Conservation (phyloP, 305 asterid species). For the Fraxinus paxiana region DNA sequence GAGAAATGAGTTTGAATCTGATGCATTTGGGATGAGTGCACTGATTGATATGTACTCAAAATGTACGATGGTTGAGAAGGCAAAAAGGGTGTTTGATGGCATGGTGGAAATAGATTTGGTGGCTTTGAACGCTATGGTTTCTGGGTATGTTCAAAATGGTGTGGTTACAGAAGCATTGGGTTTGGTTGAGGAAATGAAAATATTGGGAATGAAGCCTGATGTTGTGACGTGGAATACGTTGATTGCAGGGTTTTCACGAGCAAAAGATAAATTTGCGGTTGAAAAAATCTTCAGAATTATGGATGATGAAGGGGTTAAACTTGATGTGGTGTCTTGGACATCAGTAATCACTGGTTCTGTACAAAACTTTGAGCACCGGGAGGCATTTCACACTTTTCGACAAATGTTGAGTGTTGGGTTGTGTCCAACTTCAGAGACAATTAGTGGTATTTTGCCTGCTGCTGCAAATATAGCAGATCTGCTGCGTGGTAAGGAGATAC, state of each 20-base stretch:
- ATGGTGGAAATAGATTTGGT: conserved; percentile 52
- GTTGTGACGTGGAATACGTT: conserved; percentile 60
- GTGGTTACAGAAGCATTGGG: conserved; percentile 29
- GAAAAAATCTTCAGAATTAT: conserved; percentile 29
- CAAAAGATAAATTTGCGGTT: conserved; percentile 41
- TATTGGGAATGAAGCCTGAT: conserved; percentile 41
- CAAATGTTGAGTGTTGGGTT: conserved; percentile 44
- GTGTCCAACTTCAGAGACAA: conserved; percentile 51
- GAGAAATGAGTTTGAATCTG: conserved; percentile 37
- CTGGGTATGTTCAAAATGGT: conserved; percentile 50
- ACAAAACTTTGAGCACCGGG: conserved; percentile 42
- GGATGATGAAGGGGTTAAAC: conserved; percentile 40
- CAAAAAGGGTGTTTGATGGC: conserved; percentile 44
- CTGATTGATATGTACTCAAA: conserved; percentile 61
- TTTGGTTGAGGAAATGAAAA: conserved; percentile 47
- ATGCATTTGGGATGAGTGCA: conserved; percentile 51
- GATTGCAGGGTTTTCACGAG: conserved; percentile 65
- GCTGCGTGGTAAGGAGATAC: conserved; percentile 57
- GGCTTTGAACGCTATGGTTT: conserved; percentile 55
- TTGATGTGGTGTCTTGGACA: conserved; percentile 71
- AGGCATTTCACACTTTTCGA: conserved; percentile 46
- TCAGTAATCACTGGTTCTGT: conserved; percentile 62
- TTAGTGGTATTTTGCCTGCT: conserved; percentile 59
- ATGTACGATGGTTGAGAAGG: conserved; percentile 45
- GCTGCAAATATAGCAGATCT: conserved; percentile 48